Evolutionary conservation across 257 asterid genomes (phyloP).

Genomic region (Solanum arcanum): DNA sequence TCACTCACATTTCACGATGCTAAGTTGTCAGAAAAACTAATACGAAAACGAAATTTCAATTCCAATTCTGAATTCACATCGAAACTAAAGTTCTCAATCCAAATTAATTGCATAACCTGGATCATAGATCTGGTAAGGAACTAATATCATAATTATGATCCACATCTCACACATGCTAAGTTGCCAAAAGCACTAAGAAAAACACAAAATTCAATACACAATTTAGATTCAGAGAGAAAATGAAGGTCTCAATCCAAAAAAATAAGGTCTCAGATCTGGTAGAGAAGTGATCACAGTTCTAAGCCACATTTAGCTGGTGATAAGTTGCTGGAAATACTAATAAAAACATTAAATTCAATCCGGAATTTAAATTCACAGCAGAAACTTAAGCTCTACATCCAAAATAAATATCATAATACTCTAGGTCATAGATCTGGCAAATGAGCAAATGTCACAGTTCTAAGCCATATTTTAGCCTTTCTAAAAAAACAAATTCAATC

Average conservation of each 20-base stretch:
- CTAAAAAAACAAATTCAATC: neutral
- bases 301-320: neutral
- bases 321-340: neutral
- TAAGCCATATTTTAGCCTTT: neutral
- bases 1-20: neutral
- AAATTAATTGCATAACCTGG: neutral
- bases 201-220: neutral
- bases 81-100: neutral
- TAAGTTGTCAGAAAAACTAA: neutral
- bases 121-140: neutral
- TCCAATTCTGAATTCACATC: neutral
- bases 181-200: neutral
- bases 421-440: neutral
- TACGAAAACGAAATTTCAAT: neutral
- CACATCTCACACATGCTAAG: neutral
- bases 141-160: neutral
- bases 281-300: neutral
- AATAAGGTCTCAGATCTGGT: neutral
- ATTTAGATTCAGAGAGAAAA: neutral
- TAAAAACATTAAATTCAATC: neutral
- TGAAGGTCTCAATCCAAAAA: neutral
- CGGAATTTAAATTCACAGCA: neutral
- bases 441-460: neutral
- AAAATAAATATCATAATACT: neutral
- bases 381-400: neutral